Conservation (phyloP, 345 rosid genomes). For the Eucalyptus curtisii region DNA sequence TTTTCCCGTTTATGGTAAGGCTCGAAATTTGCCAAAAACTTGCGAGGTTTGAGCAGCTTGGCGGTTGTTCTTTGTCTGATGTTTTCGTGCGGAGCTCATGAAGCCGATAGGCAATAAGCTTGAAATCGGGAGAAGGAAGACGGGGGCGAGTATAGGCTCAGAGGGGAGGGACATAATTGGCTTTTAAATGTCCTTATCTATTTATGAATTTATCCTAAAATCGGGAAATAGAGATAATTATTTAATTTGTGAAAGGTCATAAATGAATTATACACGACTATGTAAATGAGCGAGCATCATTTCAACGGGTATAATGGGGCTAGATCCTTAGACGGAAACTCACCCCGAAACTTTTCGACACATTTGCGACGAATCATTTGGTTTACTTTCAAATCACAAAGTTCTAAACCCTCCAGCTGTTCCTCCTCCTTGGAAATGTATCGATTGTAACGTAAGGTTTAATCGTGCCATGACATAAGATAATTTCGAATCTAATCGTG, state of each 20-base stretch:
- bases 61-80: not conserved
- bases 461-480: rapidly evolving
- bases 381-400: not conserved
- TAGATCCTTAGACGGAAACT: not conserved
- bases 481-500: not conserved
- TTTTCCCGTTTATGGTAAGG: not conserved
- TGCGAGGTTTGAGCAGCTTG: not conserved
- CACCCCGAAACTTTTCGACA: rapidly evolving
- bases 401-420: not conserved
- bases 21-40: not conserved
- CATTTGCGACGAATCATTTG: not conserved
- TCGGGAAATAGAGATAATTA: not conserved
- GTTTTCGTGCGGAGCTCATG: not conserved
- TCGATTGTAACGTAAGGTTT: rapidly evolving
- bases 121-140: not conserved
- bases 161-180: not conserved
- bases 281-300: not conserved
- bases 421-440: not conserved
- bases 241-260: not conserved
- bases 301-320: not conserved
- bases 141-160: not conserved
- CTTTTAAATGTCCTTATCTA: not conserved
- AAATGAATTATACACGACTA: not conserved
- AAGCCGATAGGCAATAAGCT: not conserved
- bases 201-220: not conserved